Base-by-base conservation (phyloP, 768 basidiomycete genomes). In the Hericium erinaceus region DNA sequence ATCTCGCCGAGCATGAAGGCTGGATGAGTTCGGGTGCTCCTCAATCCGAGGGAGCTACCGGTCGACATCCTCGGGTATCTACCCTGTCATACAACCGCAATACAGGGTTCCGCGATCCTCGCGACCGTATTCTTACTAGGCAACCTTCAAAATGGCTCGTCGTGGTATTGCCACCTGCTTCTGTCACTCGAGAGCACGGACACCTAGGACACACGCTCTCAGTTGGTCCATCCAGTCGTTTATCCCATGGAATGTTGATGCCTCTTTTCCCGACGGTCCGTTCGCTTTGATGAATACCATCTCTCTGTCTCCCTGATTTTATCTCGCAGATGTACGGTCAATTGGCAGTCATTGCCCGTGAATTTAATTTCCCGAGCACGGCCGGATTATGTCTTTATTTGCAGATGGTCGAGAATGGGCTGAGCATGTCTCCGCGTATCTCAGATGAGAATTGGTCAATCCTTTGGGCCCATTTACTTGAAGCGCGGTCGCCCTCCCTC, bases 321-420 rank as follows among this genome's bases (percentile, higher is more conserved):
- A 22, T 20, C 10, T 49, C 58, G 11, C 54, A 92, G 91, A 80
- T 92, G 76, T 83, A 82, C 64, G 82, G 78, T 15, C 90, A 93
- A 69, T 72, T 92, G 38, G 77, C 78, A 28, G 86, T 88, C 10
- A 90, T 93, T 59, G 87, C 89, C 4, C 80, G 82, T 52, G 89
- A 92, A 68, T 92, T 84, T 71, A 85, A 81, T 65, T 87, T 92
- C 62, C 90, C 90, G 0, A 88, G 85, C 66, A 85, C 78, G 20
- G 67, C 79, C 9, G 90, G 90, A 22, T 66, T 92, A n/a, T 87
- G 84, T 67, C 77, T 92, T n/a, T 92, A 90, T 66, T 75, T 88
- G 55, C 85, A 84, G 57, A 76, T 82, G 58, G 74, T 74, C 18
- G 83, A 87, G 53, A 74, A 73, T 48, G 83, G 83, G 18, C 59